Evolutionary conservation across 2,329 filamentous ascomycete genomes (phyloP), one percentile per base, ranked within the genome.

Genomic region (Sarocladium brachiariae): DNA sequence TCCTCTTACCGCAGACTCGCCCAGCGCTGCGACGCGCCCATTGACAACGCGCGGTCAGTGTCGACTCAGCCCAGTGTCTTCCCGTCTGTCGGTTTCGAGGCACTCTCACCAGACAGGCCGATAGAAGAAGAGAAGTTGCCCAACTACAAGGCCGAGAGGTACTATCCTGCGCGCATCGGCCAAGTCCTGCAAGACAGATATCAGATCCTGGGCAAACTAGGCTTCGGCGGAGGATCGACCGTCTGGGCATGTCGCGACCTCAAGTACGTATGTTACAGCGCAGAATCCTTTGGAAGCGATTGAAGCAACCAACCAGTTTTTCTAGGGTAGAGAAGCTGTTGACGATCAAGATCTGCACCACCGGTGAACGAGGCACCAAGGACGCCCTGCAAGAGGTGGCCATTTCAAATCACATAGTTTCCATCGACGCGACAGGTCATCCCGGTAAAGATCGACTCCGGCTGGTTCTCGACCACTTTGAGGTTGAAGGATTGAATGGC

Each of bases 221-320:
- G 59, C 1, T 59, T 54, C 38, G 58, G 59, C 2, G 51, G 54
- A 2, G 56, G 50, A 3, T 55, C 53, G 2, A 55, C 51, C 60
- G 56, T 55, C 9, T 62, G 61, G 60, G 49, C 61, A 4, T 58
- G 56, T 14, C 56, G 56, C 7, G 61, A 63, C 47, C 43, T 57
- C 6, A 8, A 49, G 59, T 63, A 46, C 8, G 33, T 35, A 31
- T 13, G 48, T 54, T 18, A 41, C n/a, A n/a, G 37, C 8, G 8
- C 7, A 7, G 7, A 41, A n/a, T 11, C 2, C 11, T 35, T 41
- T 13, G 21, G 19, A 41, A 18, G 18, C 8, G 1, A 18, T 49
- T 11, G 21, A 16, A 35, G 18, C 33, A 14, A 30, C 10, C 11
- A 48, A 19, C 13, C 23, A 2, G n/a, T 16, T 19, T 35, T 35